Evolutionary conservation across 2,329 filamentous ascomycete genomes (phyloP).

Genomic region (Zasmidium angulare): DNA sequence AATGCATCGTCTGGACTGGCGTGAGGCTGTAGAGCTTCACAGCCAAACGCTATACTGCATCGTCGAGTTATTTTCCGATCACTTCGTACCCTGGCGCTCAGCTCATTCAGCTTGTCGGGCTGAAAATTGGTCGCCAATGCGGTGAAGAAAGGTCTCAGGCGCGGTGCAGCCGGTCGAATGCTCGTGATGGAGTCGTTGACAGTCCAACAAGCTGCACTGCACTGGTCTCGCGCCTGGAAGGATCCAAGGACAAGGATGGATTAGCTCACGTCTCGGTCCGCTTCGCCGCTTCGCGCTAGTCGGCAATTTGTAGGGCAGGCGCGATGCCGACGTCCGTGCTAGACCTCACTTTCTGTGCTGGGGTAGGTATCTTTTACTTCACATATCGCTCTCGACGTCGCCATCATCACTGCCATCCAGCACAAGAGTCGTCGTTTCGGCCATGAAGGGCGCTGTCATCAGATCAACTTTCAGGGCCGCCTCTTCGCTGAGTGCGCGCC

Average conservation of each 20-base stretch:
- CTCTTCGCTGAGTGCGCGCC: conserved; percentile 35
- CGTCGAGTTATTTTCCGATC: neutral
- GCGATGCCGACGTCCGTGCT: neutral
- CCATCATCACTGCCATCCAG: neutral
- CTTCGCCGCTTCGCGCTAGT: too few relatives aligned
- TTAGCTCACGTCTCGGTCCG: too few relatives aligned
- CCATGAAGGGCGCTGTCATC: conserved; percentile 22
- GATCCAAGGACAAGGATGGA: too few relatives aligned
- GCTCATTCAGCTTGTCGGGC: neutral
- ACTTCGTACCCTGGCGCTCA: neutral
- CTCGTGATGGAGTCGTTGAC: neutral
- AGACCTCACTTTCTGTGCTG: too few relatives aligned
- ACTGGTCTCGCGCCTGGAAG: too few relatives aligned
- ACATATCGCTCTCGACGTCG: neutral
- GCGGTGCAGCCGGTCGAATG: neutral
- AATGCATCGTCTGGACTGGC: neutral
- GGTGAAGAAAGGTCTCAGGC: neutral
- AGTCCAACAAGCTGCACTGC: too few relatives aligned
- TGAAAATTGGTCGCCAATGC: neutral
- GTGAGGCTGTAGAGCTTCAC: neutral
- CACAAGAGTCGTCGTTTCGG: too few relatives aligned
- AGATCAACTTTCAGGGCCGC: conserved; percentile 25
- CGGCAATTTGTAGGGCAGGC: too few relatives aligned
- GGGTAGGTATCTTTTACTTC: too few relatives aligned
- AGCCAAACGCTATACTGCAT: neutral